These are phyloP conservation scores for Populus tomentosa DNA, from an alignment of 441 rosid genomes.

Conservation along the genomic window DNA sequence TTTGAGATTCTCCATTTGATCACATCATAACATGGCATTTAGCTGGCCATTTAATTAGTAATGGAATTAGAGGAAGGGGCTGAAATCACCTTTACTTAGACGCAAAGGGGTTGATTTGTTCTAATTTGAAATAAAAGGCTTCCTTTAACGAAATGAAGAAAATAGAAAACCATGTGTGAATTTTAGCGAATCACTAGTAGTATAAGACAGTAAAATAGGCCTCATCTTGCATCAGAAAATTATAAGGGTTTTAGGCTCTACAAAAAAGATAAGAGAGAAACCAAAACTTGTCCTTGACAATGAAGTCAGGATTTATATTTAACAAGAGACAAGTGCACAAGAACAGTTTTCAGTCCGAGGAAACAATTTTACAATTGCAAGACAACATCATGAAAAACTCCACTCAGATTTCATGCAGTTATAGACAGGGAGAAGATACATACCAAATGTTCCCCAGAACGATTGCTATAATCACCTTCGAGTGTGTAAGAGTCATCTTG, in stretches of 20 bases:
- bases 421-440: constrained; percentile 17
- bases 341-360: background rate
- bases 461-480: constrained; percentile 24
- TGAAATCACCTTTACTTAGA: background rate
- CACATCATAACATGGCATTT: background rate
- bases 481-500: constrained; percentile 24
- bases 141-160: background rate
- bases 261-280: background rate
- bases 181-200: background rate
- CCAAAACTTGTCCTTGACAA: background rate
- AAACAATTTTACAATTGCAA: constrained; percentile 3
- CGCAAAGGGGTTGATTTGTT: background rate
- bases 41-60: background rate
- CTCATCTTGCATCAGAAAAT: constrained; percentile 1
- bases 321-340: background rate
- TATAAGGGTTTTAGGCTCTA: background rate
- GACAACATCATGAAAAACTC: background rate
- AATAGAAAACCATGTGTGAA: background rate
- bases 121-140: background rate
- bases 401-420: background rate
- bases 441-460: constrained; percentile 47
- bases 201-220: background rate
- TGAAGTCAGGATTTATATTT: background rate
- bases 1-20: background rate
- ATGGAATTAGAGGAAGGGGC: background rate